These are phyloP conservation scores for Camellia granthamiana DNA, from an alignment of 148 eudicot species.

Conservation along the genomic window DNA sequence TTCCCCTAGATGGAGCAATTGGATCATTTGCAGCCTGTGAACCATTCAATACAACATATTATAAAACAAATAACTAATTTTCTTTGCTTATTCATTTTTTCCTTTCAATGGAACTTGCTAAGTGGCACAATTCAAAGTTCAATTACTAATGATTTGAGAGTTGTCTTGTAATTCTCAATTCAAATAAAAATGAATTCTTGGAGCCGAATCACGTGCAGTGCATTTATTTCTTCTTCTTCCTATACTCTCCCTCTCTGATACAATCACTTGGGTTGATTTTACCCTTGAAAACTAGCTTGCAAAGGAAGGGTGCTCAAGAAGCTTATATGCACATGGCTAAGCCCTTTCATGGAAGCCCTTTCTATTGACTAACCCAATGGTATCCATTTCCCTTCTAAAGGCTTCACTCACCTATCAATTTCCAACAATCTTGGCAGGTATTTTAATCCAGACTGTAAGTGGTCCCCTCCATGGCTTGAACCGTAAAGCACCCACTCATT, in stretches of 20 bases:
- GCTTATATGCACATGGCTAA: too few relatives aligned
- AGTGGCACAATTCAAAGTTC: background rate
- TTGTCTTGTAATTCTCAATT: background rate
- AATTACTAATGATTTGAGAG: background rate
- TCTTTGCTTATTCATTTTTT: background rate
- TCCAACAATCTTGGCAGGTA: too few relatives aligned
- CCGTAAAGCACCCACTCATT: too few relatives aligned
- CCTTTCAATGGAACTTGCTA: background rate
- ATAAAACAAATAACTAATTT: background rate
- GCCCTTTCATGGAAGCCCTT: too few relatives aligned
- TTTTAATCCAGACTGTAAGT: too few relatives aligned
- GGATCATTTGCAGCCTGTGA: conserved; percentile 95
- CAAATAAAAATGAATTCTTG: background rate
- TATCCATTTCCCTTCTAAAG: too few relatives aligned
- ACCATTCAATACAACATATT: background rate
- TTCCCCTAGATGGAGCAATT: conserved; percentile 93
- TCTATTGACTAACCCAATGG: too few relatives aligned
- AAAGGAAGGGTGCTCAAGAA: too few relatives aligned
- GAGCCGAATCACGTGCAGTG: background rate
- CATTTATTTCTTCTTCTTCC: background rate
- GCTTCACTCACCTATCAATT: too few relatives aligned
- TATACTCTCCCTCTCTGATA: background rate
- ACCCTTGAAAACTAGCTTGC: too few relatives aligned
- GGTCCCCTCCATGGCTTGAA: too few relatives aligned
- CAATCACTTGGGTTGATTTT: too few relatives aligned